Base-by-base conservation (phyloP, 1,284 basidiomycete species). In the Gomphus bonarii region DNA sequence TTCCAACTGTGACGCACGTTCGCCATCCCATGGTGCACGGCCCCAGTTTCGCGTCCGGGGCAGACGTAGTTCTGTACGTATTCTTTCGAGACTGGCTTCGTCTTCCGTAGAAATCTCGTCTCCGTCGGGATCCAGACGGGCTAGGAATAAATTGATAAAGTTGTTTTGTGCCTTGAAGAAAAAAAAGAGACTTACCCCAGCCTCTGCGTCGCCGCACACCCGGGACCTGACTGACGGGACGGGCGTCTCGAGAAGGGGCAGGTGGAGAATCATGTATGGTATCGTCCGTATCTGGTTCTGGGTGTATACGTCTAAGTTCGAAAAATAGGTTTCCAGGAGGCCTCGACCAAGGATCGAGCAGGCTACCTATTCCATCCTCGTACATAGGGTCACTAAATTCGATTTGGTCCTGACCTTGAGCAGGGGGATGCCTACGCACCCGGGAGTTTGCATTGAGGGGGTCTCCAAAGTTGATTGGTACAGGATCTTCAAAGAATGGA, bases 51-150 rank as follows among this genome's bases (percentile, higher is more conserved):
- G 16, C 31, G 52, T 20, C 49, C 54, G 28, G 55, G 53, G 28
- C 30, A 56, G 31, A 42, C 60, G 60, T 36, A 57, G 53, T n/a
- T 55, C 57, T 5, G 59, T 47, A 52, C 61, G 50, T 11, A 54
- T 50, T 20, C 73, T 72, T 59, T 77, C 76, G 8, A 75, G 60
- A 57, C 73, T 72, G 61, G 73, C 72, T 61, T 78, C 76, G 62
- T 77, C 78, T 14, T 77, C 76, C 0, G 72, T 72, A 11, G 78
- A 69, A 59, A 82, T 75, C 62, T 80, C 78, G 60, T 81, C 75
- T 1, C 80, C 80, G 62, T 82, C 77, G 7, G 73, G 67, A 66
- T 82, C 76, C 38, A 82, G 71, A 52, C 77, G 75, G 36, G 78
- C 80, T 82, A 60, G 22, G 52, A 44, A 50, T 43, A 20, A 46